phyloP scores from a whole-genome alignment of 2,329 filamentous ascomycete species.

The Botrytis tulipae region DNA sequence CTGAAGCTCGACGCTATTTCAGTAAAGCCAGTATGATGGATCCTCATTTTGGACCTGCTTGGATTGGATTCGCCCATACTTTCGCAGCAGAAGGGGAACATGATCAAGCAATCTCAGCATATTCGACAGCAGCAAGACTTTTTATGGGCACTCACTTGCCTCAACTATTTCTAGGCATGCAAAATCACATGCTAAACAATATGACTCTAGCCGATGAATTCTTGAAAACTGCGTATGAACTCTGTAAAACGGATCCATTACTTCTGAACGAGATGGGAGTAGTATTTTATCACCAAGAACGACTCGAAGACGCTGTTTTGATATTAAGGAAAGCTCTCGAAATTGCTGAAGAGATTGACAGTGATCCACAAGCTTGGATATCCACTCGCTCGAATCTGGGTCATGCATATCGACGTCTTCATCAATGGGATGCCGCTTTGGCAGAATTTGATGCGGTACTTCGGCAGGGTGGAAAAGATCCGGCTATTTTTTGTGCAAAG shows the following conservation, averaged over 20 bases:
- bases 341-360: constrained; percentile 76
- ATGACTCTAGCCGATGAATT: constrained; percentile 93
- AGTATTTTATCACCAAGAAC: constrained; percentile 89
- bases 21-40: constrained; percentile 98
- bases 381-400: constrained; percentile 84
- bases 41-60: constrained; percentile 92
- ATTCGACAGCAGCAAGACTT: constrained; percentile 88
- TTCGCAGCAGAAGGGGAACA: constrained; percentile 97
- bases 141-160: constrained; percentile 97
- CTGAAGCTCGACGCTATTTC: constrained; percentile 92
- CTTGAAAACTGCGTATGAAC: constrained; percentile 78
- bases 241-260: constrained; percentile 82
- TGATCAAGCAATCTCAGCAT: constrained; percentile 96
- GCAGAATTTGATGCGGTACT: constrained; percentile 84
- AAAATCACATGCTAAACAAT: constrained; percentile 94
- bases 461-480: constrained; percentile 75
- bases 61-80: constrained; percentile 98
- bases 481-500: constrained; percentile 76
- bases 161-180: constrained; percentile 96
- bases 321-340: constrained; percentile 76
- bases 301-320: constrained; percentile 69
- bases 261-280: constrained; percentile 95
- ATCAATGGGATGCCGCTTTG: constrained; percentile 68
- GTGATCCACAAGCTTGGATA: constrained; percentile 78
- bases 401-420: constrained; percentile 76